Evolutionary conservation across 805 yeast genomes (phyloP).

Genomic region (Nakazawaea ishiwadae): DNA sequence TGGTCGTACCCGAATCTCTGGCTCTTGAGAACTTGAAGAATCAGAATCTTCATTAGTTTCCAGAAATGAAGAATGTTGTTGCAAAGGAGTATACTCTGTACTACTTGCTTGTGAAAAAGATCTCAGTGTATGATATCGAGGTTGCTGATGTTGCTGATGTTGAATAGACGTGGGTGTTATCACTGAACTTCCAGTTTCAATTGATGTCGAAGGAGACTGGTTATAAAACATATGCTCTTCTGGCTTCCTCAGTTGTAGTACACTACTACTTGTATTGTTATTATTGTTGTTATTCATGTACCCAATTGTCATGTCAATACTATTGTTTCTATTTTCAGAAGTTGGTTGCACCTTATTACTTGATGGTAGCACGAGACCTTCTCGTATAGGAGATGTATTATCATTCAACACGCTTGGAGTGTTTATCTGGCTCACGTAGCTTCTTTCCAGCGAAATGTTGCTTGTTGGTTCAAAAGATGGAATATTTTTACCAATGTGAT

Average conservation of each 20-base stretch:
- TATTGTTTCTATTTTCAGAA: too few relatives aligned
- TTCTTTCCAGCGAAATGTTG: too few relatives aligned
- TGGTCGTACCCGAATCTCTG: slow-evolving; percentile 8
- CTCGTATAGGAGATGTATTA: too few relatives aligned
- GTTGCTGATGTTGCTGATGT: neutral
- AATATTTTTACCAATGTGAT: neutral
- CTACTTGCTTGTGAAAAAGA: neutral
- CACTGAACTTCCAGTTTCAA: neutral
- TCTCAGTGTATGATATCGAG: too few relatives aligned
- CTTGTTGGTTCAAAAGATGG: too few relatives aligned
- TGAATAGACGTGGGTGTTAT: neutral
- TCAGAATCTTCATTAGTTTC: slow-evolving; percentile 2
- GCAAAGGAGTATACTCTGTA: neutral
- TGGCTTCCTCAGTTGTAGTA: slow-evolving; percentile 1
- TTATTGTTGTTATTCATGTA: neutral
- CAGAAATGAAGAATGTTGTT: neutral
- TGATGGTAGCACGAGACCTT: too few relatives aligned
- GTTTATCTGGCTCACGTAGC: too few relatives aligned
- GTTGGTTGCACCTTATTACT: too few relatives aligned
- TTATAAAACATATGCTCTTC: slow-evolving; percentile 9
- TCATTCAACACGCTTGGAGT: neutral
- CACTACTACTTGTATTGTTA: too few relatives aligned
- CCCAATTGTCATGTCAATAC: slow-evolving; percentile 3
- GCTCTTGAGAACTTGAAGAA: neutral
- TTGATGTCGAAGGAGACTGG: slow-evolving; percentile 2